Percentiles rank a stretch among this genome's conserved stretches.
phyloP scores from a whole-genome alignment of 1,284 basidiomycete genomes.

The Lentinula novae-zelandiae region DNA sequence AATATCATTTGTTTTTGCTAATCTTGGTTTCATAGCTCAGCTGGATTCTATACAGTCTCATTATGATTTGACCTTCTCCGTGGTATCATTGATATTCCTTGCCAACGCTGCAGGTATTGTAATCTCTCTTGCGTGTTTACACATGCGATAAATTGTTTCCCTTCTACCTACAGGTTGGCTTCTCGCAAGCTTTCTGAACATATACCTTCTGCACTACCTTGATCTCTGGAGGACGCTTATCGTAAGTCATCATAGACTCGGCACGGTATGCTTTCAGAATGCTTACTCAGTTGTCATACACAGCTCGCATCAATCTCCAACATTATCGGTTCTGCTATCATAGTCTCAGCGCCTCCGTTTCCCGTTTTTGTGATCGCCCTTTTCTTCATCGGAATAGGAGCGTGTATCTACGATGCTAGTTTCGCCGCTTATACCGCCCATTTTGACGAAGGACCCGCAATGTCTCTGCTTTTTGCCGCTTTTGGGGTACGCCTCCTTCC shows the following conservation, averaged over 20 bases:
- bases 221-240: not conserved
- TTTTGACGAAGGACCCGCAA: not conserved
- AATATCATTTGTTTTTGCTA: not conserved
- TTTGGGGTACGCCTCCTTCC: not conserved
- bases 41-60: not conserved
- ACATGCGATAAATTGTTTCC: not conserved
- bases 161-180: not conserved
- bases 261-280: not conserved
- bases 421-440: not conserved
- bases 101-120: not conserved
- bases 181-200: not conserved
- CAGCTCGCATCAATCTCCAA: not conserved
- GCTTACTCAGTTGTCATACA: not conserved
- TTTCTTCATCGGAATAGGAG: not conserved
- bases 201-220: not conserved
- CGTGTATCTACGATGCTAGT: not conserved
- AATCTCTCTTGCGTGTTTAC: not conserved
- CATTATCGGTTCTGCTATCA: not conserved
- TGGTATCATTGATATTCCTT: conserved; percentile 1
- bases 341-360: not conserved
- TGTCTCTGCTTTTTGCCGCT: conserved; percentile 2
- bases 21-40: not conserved
- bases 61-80: not conserved
- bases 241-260: not conserved
- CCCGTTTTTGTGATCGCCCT: not conserved